Base-by-base conservation (phyloP, 495 filamentous ascomycete genomes). In the Aspergillus cavernicola region DNA sequence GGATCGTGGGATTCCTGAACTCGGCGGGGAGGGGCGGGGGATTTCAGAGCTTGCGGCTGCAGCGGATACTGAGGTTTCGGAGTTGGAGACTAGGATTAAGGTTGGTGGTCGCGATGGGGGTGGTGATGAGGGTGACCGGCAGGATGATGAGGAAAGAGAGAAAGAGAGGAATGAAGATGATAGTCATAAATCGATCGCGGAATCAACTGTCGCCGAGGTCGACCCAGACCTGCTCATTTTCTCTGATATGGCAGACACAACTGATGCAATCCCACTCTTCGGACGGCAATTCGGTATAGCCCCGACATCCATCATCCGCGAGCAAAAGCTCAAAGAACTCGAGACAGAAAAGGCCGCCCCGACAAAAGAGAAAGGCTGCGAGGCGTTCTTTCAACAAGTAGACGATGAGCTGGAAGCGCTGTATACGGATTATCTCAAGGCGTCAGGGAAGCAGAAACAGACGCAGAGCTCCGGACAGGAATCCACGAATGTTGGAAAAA, bases 271-370 rank as follows among this genome's bases (percentile, higher is more conserved):
- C 15, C 50, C 50, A 10, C 18, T 44, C 20, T 53, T 53, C 24
- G 50, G 50, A 13, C 50, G 50, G 9, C 50, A 53, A 9, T 53
- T 53, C 12, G 40, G 50, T 20, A 45, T 53, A 44, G 50, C 50
- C 20, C 19, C 19, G 32, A 53, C 50, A 5, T 53, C 50, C 8
- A 53, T 53, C 6, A 39, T 53, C 16, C 50, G 40, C 9, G 50
- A 53, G 41, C 40, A 38, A 11, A 28, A 39, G 41, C 6, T 10
- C 8, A 53, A 45, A 16, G 18, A 36, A 18, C 6, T 13, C 8
- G 43, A 46, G 10, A 10, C 16, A 15, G 44, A 42, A 6, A 20
- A 22, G n/a, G 15, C 22, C 12, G 16, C 26, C 2, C 10, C 13
- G 18, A 20, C n/a, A n/a, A 31, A 24, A 38, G 20, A 11, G 1